Evolutionary conservation across 805 yeast species (phyloP), one percentile per base, ranked within the genome.

Genomic region (Barnettozyma pratensis): DNA sequence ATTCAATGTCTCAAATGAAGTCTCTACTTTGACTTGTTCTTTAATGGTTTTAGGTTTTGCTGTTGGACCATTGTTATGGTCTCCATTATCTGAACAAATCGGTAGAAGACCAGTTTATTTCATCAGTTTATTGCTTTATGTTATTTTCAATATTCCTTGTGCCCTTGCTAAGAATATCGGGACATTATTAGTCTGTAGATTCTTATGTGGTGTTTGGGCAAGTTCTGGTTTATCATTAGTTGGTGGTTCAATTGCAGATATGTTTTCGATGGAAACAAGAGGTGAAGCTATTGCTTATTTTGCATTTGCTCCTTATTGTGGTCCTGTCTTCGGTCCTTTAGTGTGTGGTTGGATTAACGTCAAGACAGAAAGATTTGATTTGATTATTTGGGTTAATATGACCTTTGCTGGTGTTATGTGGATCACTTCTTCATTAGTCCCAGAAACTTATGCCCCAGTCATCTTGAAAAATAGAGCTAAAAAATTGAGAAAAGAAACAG

Each of bases 361-460:
- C 44, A 79, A 82, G 51, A 76, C 92, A n/a, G 76, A 74, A 14
- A 72, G 85, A 57, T 74, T 81, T 61, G 90, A 83, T 41, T 64
- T 87, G 37, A 77, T 90, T 61, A 79, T 86, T 54, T 90, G 97
- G 97, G 91, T 88, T 48, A 90, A 89, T 64, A 79, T 90, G 87
- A 96, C 91, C 4, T 87, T 90, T 68, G 87, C 94, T 2, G 97
- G 96, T 54, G 77, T 79, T 4, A 82, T 85, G 82, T 85, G 91
- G 86, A 71, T 89, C 32, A 53, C 76, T 25, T 74, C 82, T 39
- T 64, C 80, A 11, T 57, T 74, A 14, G 77, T 90, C 31, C 97
- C 97, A n/a, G 97, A 90, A 69, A 90, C 97, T 19, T 87, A 83
- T 66, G 87, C 94, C 4, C 96, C 96, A 7, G 88, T 82, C 7